Percentiles rank a stretch among this genome's conserved stretches.
phyloP scores from a whole-genome alignment of 2,329 filamentous ascomycete species.

The Arthrocladium fulminans region DNA sequence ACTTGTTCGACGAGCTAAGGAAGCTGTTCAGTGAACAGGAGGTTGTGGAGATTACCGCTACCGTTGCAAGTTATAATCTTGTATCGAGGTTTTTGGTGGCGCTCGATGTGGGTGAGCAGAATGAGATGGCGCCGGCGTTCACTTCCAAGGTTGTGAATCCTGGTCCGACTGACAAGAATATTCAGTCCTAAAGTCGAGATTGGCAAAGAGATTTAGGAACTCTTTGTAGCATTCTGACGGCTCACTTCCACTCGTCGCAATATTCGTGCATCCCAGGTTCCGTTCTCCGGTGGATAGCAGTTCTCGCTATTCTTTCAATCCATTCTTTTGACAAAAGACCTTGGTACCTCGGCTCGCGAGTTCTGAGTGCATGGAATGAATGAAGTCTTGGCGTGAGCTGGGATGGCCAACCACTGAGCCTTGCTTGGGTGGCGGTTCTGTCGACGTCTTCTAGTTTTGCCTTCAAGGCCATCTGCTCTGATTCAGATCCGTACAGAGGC shows the following conservation, averaged over 20 bases:
- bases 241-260: not conserved
- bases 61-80: conserved; percentile 82
- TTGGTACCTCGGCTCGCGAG: not conserved
- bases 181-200: conserved; percentile 1
- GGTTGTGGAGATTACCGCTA: conserved; percentile 74
- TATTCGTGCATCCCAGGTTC: no score
- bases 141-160: conserved; percentile 5
- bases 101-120: conserved; percentile 53
- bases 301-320: not conserved
- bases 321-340: not conserved
- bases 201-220: not conserved
- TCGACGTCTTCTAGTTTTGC: not conserved
- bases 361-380: not conserved
- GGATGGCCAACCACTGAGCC: not conserved
- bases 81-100: conserved; percentile 80
- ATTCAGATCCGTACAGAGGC: not conserved
- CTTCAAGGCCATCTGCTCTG: not conserved
- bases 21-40: conserved; percentile 59
- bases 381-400: not conserved
- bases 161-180: not conserved
- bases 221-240: no score
- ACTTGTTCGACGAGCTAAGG: conserved; percentile 56
- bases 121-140: conserved; percentile 25
- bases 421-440: not conserved
- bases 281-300: no score